phyloP scores from a whole-genome alignment of 306 rosid species.

The Castanea sativa region DNA sequence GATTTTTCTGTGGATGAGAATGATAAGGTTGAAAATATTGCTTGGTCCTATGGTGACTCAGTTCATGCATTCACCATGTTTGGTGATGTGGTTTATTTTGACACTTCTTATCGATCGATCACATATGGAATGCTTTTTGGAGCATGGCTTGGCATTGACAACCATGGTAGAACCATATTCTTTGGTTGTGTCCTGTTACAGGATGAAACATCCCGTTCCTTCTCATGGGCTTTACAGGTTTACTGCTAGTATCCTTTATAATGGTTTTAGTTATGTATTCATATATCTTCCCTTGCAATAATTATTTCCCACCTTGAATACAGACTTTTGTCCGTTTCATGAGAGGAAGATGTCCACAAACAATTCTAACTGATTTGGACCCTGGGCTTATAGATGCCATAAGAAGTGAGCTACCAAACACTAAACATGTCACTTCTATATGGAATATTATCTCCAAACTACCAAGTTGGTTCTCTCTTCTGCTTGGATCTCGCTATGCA shows the following conservation, averaged over 20 bases:
- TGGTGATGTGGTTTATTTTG: conserved; percentile 84
- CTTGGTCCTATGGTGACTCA: conserved; percentile 81
- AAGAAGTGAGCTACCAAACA: conserved; percentile 61
- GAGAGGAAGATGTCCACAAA: conserved; percentile 92
- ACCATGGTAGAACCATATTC: conserved; percentile 77
- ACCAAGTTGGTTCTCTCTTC: conserved; percentile 77
- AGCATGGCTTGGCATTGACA: conserved; percentile 93
- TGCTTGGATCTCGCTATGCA: conserved; percentile 68
- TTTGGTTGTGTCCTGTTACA: conserved; percentile 84
- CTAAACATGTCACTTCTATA: conserved; percentile 64
- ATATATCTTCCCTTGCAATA: conserved; percentile 30
- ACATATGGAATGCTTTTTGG: conserved; percentile 89
- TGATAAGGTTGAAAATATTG: conserved; percentile 73
- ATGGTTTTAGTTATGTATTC: conserved; percentile 37
- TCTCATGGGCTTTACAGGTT: conserved; percentile 98
- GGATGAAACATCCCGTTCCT: conserved; percentile 78
- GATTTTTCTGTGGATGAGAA: conserved; percentile 80
- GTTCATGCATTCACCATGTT: conserved; percentile 59
- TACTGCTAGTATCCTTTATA: conserved; percentile 34
- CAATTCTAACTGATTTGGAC: conserved; percentile 80
- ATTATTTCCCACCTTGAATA: conserved; percentile 33
- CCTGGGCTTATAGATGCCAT: conserved; percentile 75
- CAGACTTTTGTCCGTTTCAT: conserved; percentile 78
- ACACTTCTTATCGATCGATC: conserved; percentile 68
- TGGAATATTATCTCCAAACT: conserved; percentile 66